Percentiles rank a stretch among this genome's conserved stretches.
Evolutionary conservation across 2,329 filamentous ascomycete species (phyloP).

Genomic region (Penicillium sp.): DNA sequence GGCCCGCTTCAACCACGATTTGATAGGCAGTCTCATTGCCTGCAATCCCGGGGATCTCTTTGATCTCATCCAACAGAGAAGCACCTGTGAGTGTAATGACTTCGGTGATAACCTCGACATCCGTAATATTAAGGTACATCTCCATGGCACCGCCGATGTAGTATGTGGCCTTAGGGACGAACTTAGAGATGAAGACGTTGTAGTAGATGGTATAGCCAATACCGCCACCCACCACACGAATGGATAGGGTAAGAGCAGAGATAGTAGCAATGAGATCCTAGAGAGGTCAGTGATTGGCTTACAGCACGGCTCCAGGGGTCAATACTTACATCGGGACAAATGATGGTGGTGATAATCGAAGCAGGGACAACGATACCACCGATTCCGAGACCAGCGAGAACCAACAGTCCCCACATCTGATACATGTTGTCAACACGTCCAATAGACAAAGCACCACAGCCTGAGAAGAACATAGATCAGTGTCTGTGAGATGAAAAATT

Average conservation of each 20-base stretch:
- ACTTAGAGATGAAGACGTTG: constrained; percentile 50
- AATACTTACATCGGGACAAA: constrained; percentile 60
- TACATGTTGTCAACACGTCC: constrained; percentile 55
- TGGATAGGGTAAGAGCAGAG: constrained; percentile 66
- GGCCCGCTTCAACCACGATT: constrained; percentile 56
- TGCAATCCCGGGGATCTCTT: constrained; percentile 53
- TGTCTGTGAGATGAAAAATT: neutral
- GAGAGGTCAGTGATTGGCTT: neutral
- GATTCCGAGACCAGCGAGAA: constrained; percentile 63
- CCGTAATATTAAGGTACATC: constrained; percentile 51
- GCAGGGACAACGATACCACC: constrained; percentile 68
- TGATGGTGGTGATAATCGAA: constrained; percentile 67
- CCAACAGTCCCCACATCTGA: constrained; percentile 58
- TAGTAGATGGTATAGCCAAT: constrained; percentile 65
- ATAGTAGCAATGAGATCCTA: constrained; percentile 67
- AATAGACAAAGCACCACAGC: constrained; percentile 56
- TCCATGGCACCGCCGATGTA: constrained; percentile 55
- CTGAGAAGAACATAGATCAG: constrained; percentile 23
- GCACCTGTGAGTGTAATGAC: constrained; percentile 56
- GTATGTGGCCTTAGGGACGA: constrained; percentile 45
- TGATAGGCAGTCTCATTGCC: constrained; percentile 52
- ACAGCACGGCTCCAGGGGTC: neutral
- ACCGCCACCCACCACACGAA: constrained; percentile 67
- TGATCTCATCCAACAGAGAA: constrained; percentile 52
- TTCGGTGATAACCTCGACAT: constrained; percentile 46